phyloP scores from a whole-genome alignment of 176 grass and related monocot genomes.

The Oropetium thomaeum region DNA sequence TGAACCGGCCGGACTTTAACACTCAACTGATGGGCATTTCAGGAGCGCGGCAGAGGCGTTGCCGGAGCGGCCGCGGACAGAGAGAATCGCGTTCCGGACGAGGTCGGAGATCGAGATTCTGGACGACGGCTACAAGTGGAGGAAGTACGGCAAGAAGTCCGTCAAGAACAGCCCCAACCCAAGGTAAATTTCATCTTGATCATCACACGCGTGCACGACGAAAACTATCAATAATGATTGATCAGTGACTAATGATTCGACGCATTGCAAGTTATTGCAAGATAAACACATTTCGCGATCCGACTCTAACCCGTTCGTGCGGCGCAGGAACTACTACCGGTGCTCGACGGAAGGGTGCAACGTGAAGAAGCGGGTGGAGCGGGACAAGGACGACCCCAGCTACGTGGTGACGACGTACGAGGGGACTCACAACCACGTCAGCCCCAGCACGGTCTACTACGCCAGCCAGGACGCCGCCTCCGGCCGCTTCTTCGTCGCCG shows the following conservation, averaged over 20 bases:
- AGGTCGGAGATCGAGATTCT: slow-evolving; percentile 73
- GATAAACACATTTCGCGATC: background rate
- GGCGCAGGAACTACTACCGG: slow-evolving; percentile 84
- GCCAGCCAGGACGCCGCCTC: slow-evolving; percentile 78
- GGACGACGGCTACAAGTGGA: slow-evolving; percentile 92
- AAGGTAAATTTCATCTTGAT: slow-evolving; percentile 47
- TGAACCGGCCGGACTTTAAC: background rate
- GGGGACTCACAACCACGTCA: slow-evolving; percentile 81
- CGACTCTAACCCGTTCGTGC: background rate
- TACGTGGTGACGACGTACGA: slow-evolving; percentile 97
- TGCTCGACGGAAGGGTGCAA: slow-evolving; percentile 93
- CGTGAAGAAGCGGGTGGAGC: slow-evolving; percentile 97
- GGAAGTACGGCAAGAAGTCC: slow-evolving; percentile 98
- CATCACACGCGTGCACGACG: background rate
- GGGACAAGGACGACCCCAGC: slow-evolving; percentile 75
- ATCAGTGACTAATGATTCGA: background rate
- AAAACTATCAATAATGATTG: background rate
- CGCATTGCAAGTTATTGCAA: background rate
- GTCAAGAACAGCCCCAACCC: slow-evolving; percentile 98
- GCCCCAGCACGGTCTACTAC: slow-evolving; percentile 86
- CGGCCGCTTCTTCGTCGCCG: slow-evolving; percentile 85
- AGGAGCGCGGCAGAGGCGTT: slow-evolving; percentile 33
- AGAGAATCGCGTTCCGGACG: slow-evolving; percentile 82
- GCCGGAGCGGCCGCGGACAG: slow-evolving; percentile 51
- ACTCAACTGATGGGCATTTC: slow-evolving; percentile 7